These are phyloP conservation scores for Fusarium albidum DNA, from an alignment of 2,329 filamentous ascomycete species.

Conservation along the genomic window DNA sequence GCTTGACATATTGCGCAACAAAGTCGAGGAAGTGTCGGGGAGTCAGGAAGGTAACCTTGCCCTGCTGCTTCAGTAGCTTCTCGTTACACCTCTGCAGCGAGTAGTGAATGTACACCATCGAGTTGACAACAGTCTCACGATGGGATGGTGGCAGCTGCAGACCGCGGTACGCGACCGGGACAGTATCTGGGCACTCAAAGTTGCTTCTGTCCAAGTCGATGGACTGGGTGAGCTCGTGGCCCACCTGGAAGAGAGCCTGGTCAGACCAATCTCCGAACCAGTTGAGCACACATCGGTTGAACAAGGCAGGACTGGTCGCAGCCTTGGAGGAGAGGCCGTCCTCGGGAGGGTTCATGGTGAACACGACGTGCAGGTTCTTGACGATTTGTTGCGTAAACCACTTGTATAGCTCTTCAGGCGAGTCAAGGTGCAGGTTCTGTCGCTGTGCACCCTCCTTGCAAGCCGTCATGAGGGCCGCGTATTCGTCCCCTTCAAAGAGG, in stretches of 20 bases:
- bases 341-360: constrained; percentile 99
- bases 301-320: constrained; percentile 95
- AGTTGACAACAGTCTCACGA: constrained; percentile 91
- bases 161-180: constrained; percentile 90
- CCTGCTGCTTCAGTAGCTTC: constrained; percentile 89
- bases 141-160: constrained; percentile 87
- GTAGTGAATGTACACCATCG: constrained; percentile 99
- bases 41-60: constrained; percentile 90
- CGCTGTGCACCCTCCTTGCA: constrained; percentile 98
- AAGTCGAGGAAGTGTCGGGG: constrained; percentile 98
- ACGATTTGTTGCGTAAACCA: constrained; percentile 99
- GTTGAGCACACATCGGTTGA: constrained; percentile 99
- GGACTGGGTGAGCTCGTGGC: constrained; percentile 93
- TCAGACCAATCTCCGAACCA: constrained; percentile 99
- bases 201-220: constrained; percentile 91
- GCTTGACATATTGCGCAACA: constrained; percentile 94
- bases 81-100: constrained; percentile 90
- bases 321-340: constrained; percentile 95
- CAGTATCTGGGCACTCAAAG: constrained; percentile 86
- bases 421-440: constrained; percentile 93
- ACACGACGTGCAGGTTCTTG: constrained; percentile 98
- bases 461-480: constrained; percentile 97
- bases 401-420: constrained; percentile 99
- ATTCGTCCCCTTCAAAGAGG: constrained; percentile 98
- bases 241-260: constrained; percentile 97